Evolutionary conservation across 1,284 basidiomycete species (phyloP), one percentile per base, ranked within the genome.

Genomic region (Rhodotorula sp.): DNA sequence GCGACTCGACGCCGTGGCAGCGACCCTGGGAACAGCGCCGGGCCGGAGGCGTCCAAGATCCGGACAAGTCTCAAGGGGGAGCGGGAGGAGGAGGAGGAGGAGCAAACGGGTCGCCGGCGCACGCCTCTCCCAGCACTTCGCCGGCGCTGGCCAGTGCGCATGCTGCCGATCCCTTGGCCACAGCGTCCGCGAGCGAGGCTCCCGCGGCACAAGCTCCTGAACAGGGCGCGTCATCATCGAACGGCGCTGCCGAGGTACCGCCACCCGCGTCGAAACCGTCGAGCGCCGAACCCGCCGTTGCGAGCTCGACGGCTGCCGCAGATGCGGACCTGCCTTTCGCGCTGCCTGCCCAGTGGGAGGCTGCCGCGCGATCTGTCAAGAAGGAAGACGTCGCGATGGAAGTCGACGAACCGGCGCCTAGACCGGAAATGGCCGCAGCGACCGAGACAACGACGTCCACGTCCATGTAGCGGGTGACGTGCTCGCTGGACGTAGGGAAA

Each of bases 1-100:
- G 53, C 44, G 54, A 58, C 15, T 20, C 55, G 24, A 20, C 29
- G 42, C 68, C 73, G 3, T 75, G 73, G 73, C 30, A 29, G 3
- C 55, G 71, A 12, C 73, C 73, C 3, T 75, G 73, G 73, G 73
- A 75, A 37, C 63, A 64, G 45, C 46, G 46, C 15, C n/a, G 62
- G 1, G 55, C 37, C 10, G 37, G 24, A 15, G 42, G 53, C 29
- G 58, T n/a, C 6, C n/a, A 42, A 6, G 44, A 24, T 2, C n/a
- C 29, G 24, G 42, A 30, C 14, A 48, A 48, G 54, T 29, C 17
- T 20, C 37, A 42, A 14, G 37, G 37, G 37, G 37, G 37, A 14
- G 8, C 8, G 51, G 8, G 18, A 26, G 24, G 7, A 15, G 42
- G 22, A 24, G 8, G 18, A 26, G 24, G 7, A 15, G 42, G 22